Base-by-base conservation (phyloP, 257 asterid genomes). In the Pogostemon cablin region DNA sequence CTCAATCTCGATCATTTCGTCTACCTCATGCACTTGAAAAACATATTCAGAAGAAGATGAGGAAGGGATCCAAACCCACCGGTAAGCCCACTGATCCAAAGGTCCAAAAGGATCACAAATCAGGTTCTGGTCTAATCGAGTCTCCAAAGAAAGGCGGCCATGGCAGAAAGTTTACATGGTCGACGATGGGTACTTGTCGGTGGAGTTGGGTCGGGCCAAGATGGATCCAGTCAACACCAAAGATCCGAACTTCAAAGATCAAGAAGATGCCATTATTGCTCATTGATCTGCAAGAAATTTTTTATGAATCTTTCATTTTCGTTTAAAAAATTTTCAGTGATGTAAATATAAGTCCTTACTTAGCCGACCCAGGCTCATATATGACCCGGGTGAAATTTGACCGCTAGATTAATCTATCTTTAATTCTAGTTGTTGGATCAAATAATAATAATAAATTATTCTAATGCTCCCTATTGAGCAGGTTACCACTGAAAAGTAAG, bases 81-180 rank as follows among this genome's bases (percentile, higher is more conserved):
- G 80, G 70, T 42, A 15, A 83, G 69, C 75, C 55, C 15, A 15
- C 37, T 0, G 91, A 81, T 37, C 61, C 46, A 2, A 71, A 85
- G 48, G 15, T 15, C 15, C 15, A 15, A 15, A 87, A 81, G 65
- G 97, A 88, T 25, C 71, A 95, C 41, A 81, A 79, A 79, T 88
- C 97, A 12, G 86, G 82, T 1, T 54, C 90, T 1, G 97, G 96
- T 3, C 3, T 81, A 75, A 78, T n/a, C 9, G 96, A 95, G 59
- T 88, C 95, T 41, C 92, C 97, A 6, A 91, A 91, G 86, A 91
- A 91, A 79, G 90, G 96, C 2, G 97, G 97, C 38, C 87, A 82
- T 1, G 97, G 97, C 9, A 96, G 97, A 12, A 91, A 88, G 79
- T 91, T 80, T 81, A 91, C 97, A 2, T 91, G 97, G 77, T 81